Evolutionary conservation across 2,329 filamentous ascomycete genomes (phyloP).

Genomic region (Aureobasidium sp.): DNA sequence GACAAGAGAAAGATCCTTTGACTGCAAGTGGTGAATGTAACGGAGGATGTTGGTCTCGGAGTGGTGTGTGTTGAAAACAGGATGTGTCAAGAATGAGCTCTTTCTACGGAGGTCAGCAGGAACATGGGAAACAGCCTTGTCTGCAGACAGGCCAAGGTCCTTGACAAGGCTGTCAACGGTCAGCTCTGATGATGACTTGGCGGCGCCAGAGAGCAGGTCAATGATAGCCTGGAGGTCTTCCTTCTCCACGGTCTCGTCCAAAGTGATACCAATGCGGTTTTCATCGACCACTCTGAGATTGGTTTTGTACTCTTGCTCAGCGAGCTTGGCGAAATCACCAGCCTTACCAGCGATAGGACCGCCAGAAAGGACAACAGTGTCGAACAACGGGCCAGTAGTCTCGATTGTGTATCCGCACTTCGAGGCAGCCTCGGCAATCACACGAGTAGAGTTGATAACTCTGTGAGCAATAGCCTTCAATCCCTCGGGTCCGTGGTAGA

Average conservation of each 20-base stretch:
- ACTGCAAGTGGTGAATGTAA: slow-evolving; percentile 89
- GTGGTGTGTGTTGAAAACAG: slow-evolving; percentile 90
- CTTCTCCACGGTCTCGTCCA: slow-evolving; percentile 65
- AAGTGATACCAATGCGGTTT: slow-evolving; percentile 61
- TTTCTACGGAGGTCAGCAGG: slow-evolving; percentile 60
- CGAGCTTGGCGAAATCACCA: slow-evolving; percentile 42
- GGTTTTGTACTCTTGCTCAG: slow-evolving; percentile 46
- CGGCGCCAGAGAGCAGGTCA: slow-evolving; percentile 23
- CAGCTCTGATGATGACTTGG: slow-evolving; percentile 20
- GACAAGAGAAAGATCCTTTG: slow-evolving; percentile 85
- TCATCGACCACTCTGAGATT: slow-evolving; percentile 58
- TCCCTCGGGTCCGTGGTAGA: slow-evolving; percentile 85
- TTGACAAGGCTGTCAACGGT: slow-evolving; percentile 25
- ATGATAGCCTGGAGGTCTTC: slow-evolving; percentile 53
- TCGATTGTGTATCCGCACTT: slow-evolving; percentile 49
- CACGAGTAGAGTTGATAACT: slow-evolving; percentile 54
- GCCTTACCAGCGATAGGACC: slow-evolving; percentile 38
- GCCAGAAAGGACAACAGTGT: slow-evolving; percentile 62
- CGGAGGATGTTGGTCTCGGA: slow-evolving; percentile 90
- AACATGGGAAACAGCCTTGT: slow-evolving; percentile 33
- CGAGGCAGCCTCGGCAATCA: slow-evolving; percentile 45
- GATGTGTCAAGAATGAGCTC: slow-evolving; percentile 74
- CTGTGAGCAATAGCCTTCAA: slow-evolving; percentile 76
- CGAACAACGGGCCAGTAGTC: slow-evolving; percentile 55
- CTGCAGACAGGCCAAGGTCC: slow-evolving; percentile 32